Percentiles rank a stretch among this genome's conserved stretches.
phyloP scores from a whole-genome alignment of 257 asterid species.

The Gentiana macrophylla region DNA sequence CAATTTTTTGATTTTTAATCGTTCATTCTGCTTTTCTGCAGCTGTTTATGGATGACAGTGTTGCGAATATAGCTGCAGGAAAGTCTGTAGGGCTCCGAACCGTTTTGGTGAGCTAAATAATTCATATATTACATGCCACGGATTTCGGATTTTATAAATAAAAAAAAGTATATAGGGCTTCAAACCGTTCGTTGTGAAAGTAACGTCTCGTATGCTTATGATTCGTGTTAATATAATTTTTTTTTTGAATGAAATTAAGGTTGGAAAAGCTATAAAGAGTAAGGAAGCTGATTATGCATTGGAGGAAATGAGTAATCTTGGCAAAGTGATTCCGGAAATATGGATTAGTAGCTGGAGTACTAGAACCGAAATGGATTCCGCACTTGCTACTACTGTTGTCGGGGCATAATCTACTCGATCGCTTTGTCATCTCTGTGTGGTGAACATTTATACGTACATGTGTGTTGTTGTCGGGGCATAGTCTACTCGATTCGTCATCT shows the following conservation, averaged over 20 bases:
- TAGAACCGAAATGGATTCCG: constrained; percentile 46
- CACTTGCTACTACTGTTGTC: constrained; percentile 38
- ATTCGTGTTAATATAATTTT: neutral
- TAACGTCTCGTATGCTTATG: neutral
- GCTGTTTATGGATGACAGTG: constrained; percentile 78
- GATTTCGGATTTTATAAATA: neutral
- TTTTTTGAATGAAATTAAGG: constrained; percentile 26
- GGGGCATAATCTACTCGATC: constrained; percentile 42
- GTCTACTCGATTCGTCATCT: neutral
- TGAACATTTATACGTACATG: no score
- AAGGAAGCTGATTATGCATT: constrained; percentile 68
- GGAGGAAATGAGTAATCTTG: constrained; percentile 36
- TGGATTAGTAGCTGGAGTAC: constrained; percentile 30
- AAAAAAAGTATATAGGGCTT: neutral
- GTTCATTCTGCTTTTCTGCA: constrained; percentile 17
- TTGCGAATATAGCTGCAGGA: constrained; percentile 64
- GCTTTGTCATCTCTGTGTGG: neutral
- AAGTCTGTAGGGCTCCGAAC: constrained; percentile 64
- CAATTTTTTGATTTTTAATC: neutral
- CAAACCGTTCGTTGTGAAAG: neutral
- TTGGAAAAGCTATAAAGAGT: constrained; percentile 48
- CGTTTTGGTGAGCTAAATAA: constrained; percentile 44
- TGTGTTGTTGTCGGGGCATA: no score
- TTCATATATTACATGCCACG: neutral
- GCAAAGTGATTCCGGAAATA: constrained; percentile 59